Percentiles rank a stretch among this genome's conserved stretches.
These are phyloP conservation scores for Stenogyne calaminthoides DNA, from an alignment of 305 asterid species.

Conservation along the genomic window DNA sequence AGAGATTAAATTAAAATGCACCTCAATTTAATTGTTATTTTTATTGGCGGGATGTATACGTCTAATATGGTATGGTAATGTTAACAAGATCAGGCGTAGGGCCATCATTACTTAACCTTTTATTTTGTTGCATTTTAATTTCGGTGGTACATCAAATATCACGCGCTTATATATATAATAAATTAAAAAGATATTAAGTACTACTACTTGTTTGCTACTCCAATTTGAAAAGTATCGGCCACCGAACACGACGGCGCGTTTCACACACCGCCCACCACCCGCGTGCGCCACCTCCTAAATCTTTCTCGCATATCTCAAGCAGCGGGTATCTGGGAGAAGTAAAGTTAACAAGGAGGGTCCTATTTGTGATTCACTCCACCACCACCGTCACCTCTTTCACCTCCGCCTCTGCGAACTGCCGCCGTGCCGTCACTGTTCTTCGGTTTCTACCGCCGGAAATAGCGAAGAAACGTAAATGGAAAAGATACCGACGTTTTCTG, in stretches of 20 bases:
- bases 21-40: too few species aligned
- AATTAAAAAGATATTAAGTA: too few species aligned
- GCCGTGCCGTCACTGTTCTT: conserved; percentile 13
- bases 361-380: conserved; percentile 37
- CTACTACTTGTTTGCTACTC: neutral
- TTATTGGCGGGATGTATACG: too few species aligned
- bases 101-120: too few species aligned
- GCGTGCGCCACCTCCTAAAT: conserved; percentile 27
- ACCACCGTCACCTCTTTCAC: conserved; percentile 25
- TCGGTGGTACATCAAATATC: too few species aligned
- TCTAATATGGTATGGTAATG: too few species aligned
- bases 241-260: conserved; percentile 36
- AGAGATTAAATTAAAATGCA: too few species aligned
- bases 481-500: conserved; percentile 34
- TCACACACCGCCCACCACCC: conserved; percentile 1
- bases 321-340: conserved; percentile 39
- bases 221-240: neutral
- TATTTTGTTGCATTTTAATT: too few species aligned
- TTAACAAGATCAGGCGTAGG: too few species aligned
- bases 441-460: conserved; percentile 1
- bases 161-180: too few species aligned
- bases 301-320: conserved; percentile 36
- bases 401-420: conserved; percentile 21
- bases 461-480: neutral
- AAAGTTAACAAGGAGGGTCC: conserved; percentile 25